Conservation (phyloP, 2,329 filamentous ascomycete genomes). For the Diaporthe sp. region DNA sequence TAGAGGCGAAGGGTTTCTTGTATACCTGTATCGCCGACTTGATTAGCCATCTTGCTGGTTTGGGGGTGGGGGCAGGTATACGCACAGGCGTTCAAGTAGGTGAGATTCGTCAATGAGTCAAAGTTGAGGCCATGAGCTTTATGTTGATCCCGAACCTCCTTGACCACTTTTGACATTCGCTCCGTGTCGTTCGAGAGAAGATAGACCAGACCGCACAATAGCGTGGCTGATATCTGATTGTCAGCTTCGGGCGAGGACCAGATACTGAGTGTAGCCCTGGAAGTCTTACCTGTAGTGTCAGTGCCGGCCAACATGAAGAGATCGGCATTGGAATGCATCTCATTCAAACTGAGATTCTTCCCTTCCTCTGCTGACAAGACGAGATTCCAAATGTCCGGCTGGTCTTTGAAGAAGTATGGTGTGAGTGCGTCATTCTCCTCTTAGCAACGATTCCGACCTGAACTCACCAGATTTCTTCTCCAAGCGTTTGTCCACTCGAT, state of each 20-base stretch:
- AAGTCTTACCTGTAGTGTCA: constrained; percentile 33
- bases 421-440: background rate
- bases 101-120: constrained; percentile 30
- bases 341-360: background rate
- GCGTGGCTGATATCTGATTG: background rate
- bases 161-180: background rate
- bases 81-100: constrained; percentile 34
- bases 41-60: background rate
- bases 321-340: constrained; percentile 23
- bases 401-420: background rate
- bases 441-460: background rate
- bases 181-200: constrained; percentile 22
- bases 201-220: constrained; percentile 22
- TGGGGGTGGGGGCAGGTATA: background rate
- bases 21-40: constrained; percentile 14
- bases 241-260: background rate
- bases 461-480: constrained; percentile 17
- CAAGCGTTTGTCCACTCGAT: constrained; percentile 29
- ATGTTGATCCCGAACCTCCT: constrained; percentile 24
- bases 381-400: constrained; percentile 27
- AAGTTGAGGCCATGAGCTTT: background rate
- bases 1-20: constrained; percentile 51
- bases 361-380: background rate
- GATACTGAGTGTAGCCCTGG: background rate
- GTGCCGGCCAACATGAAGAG: constrained; percentile 32